Base-by-base conservation (phyloP, 1,139 yeast species). In the Magnusiomyces paraingens region DNA sequence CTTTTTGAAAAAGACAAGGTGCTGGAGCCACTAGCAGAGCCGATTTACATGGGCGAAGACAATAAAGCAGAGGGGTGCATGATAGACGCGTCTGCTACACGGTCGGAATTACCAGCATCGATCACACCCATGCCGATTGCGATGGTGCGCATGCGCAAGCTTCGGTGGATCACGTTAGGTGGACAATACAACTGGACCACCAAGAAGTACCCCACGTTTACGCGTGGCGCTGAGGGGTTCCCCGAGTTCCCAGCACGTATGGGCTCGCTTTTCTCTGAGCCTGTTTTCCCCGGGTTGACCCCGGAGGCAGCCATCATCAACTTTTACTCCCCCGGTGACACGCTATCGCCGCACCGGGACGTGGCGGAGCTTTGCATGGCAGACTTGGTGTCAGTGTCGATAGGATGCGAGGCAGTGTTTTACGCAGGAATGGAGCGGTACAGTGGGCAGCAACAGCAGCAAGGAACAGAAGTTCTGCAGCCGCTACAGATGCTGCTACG, bases 181-280 rank as follows among this genome's bases (percentile, higher is more conserved):
- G 77, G 77, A 4, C 77, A 74, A 57, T 74, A 74, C 59, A 67
- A 74, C 58, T 74, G 78, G 78, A 73, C 78, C 0, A 60, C 65
- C 35, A 74, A 74, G 52, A 65, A 59, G 36, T 74, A 74, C 54
- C 78, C 77, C 2, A 61, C 73, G 1, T 71, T 70, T 55, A 61
- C 58, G 22, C 66, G 59, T 2, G 70, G 67, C 29, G 55, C 65
- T 2, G 58, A 58, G 1, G 69, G 64, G 17, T 73, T 69, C 59
- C 77, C 77, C 0, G 46, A 40, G 39, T 71, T 73, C 58, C 76
- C 76, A 1, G 44, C 50, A 1, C 58, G 63, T 38, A 41, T n/a
- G 22, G 20, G 20, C 45, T 45, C 18, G 11, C 14, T 17, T n/a
- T 41, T 41, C 17, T 17, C 20, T 4, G 6, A 56, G 1, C 57